phyloP scores from a whole-genome alignment of 805 yeast genomes.

The Sungouiella blattae region DNA sequence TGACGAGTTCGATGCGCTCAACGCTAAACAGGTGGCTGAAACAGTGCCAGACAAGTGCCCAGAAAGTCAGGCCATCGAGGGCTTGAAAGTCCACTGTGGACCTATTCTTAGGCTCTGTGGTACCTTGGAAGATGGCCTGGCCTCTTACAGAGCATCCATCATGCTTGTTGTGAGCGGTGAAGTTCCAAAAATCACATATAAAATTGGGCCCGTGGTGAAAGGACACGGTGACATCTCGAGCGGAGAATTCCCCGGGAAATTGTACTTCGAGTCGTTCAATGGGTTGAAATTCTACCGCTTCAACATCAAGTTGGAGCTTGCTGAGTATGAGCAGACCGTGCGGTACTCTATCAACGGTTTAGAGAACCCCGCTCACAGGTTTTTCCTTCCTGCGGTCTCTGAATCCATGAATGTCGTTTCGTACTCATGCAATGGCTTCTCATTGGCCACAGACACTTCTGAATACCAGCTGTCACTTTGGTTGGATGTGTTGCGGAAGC shows the following conservation, averaged over 20 bases:
- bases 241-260: slow-evolving; percentile 48
- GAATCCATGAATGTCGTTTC: slow-evolving; percentile 81
- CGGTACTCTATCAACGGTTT: slow-evolving; percentile 55
- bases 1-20: slow-evolving; percentile 26
- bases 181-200: slow-evolving; percentile 30
- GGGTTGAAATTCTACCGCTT: slow-evolving; percentile 67
- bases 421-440: slow-evolving; percentile 89
- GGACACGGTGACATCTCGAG: slow-evolving; percentile 5
- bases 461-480: slow-evolving; percentile 75
- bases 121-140: slow-evolving; percentile 46
- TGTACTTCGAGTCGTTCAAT: slow-evolving; percentile 41
- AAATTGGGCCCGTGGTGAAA: slow-evolving; percentile 33
- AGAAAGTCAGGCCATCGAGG: slow-evolving; percentile 21
- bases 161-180: slow-evolving; percentile 57
- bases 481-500: slow-evolving; percentile 77
- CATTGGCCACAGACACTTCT: slow-evolving; percentile 64
- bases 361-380: slow-evolving; percentile 29
- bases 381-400: slow-evolving; percentile 60
- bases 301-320: slow-evolving; percentile 48
- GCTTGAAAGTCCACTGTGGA: slow-evolving; percentile 60
- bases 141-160: slow-evolving; percentile 64
- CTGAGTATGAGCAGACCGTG: slow-evolving; percentile 54
- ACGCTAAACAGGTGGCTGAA: slow-evolving; percentile 15
- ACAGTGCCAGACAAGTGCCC: slow-evolving; percentile 31
- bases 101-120: slow-evolving; percentile 72